Evolutionary conservation across 2,329 filamentous ascomycete species (phyloP).

Genomic region (Elsinoe necatrix): DNA sequence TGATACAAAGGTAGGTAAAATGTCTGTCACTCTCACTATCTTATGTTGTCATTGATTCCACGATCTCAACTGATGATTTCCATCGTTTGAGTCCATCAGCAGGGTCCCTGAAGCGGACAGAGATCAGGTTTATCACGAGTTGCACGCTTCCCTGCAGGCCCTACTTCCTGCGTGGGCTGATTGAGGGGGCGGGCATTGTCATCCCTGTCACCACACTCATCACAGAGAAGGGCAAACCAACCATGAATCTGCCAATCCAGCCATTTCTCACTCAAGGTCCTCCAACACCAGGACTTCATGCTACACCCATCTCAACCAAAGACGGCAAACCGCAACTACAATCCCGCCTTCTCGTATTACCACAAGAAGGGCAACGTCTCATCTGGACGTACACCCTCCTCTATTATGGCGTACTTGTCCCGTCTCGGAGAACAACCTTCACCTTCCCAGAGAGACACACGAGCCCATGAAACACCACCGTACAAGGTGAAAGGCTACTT

Average conservation of each 20-base stretch:
- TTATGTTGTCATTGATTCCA: too few species aligned
- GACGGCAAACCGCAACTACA: background rate
- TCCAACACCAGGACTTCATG: background rate
- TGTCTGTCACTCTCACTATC: too few species aligned
- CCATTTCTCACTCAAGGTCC: background rate
- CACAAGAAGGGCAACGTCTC: background rate
- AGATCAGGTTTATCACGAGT: too few species aligned
- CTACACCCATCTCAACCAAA: background rate
- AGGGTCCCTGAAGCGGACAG: too few species aligned
- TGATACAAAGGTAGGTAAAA: background rate
- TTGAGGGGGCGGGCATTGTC: too few species aligned
- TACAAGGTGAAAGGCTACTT: background rate
- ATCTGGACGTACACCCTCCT: background rate
- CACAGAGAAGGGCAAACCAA: background rate
- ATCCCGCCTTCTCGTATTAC: background rate
- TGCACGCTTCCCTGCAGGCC: too few species aligned
- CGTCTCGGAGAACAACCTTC: background rate
- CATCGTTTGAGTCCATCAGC: too few species aligned
- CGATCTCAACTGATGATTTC: too few species aligned
- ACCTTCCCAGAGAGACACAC: background rate
- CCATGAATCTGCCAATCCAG: background rate
- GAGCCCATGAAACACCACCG: background rate
- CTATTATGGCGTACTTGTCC: background rate
- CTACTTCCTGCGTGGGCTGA: too few species aligned
- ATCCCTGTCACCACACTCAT: too few species aligned